A percentile compares a stretch with the other conserved stretches of the same genome.
phyloP scores from a whole-genome alignment of 805 yeast genomes.

The Saccharomycopsis fermentans region DNA sequence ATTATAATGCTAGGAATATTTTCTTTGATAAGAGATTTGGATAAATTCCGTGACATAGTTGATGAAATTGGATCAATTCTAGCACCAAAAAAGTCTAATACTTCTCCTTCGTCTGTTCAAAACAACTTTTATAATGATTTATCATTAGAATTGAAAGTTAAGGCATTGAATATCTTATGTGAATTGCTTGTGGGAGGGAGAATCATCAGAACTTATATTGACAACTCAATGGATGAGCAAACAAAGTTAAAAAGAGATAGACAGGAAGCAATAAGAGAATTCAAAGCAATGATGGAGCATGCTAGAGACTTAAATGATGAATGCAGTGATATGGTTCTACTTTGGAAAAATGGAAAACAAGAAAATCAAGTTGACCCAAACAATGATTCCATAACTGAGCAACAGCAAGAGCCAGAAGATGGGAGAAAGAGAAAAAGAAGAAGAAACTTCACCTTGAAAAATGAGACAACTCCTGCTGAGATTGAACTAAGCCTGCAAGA shows the following conservation, averaged over 20 bases:
- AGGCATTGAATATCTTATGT: slow-evolving; percentile 50
- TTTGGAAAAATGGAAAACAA: slow-evolving; percentile 16
- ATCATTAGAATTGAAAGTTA: slow-evolving; percentile 43
- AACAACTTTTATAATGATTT: slow-evolving; percentile 47
- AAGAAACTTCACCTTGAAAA: slow-evolving; percentile 24
- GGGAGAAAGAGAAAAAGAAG: slow-evolving; percentile 23
- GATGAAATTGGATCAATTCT: slow-evolving; percentile 39
- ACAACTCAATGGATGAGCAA: slow-evolving; percentile 55
- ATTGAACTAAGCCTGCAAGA: slow-evolving; percentile 28
- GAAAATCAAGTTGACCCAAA: slow-evolving; percentile 1
- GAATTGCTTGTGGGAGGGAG: slow-evolving; percentile 51
- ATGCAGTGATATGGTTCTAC: slow-evolving; percentile 20
- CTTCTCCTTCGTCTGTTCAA: slow-evolving; percentile 39
- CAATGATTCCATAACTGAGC: neutral
- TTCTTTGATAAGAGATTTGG: slow-evolving; percentile 46
- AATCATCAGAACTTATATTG: slow-evolving; percentile 53
- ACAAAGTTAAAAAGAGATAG: slow-evolving; percentile 55
- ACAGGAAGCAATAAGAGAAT: slow-evolving; percentile 54
- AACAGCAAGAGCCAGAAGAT: slow-evolving; percentile 18
- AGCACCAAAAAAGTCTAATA: slow-evolving; percentile 46
- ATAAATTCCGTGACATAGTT: slow-evolving; percentile 42
- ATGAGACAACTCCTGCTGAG: slow-evolving; percentile 34
- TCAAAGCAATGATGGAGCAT: slow-evolving; percentile 41
- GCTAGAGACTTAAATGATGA: slow-evolving; percentile 38
- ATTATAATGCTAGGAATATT: slow-evolving; percentile 65